Percentiles rank a stretch among this genome's conserved stretches.
These are phyloP conservation scores for Tulasnella sp. DNA, from an alignment of 768 basidiomycete genomes.

Conservation along the genomic window DNA sequence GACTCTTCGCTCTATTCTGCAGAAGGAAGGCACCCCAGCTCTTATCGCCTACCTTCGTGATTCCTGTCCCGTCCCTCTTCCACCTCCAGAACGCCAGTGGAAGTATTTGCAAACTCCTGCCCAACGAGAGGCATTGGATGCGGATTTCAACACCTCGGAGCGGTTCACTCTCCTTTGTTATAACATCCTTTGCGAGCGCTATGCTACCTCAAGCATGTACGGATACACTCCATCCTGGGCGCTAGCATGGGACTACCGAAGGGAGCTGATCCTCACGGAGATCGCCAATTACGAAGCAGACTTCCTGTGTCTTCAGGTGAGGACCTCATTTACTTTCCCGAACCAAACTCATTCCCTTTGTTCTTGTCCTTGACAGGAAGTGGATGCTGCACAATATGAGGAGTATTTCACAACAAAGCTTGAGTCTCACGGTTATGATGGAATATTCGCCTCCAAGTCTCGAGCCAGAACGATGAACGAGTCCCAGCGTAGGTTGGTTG, in stretches of 20 bases:
- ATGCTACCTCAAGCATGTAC: slow-evolving; percentile 78
- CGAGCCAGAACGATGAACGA: slow-evolving; percentile 88
- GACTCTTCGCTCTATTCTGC: slow-evolving; percentile 61
- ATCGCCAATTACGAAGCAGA: slow-evolving; percentile 70
- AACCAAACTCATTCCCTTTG: background rate
- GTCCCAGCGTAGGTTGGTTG: slow-evolving; percentile 72
- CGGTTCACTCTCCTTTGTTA: slow-evolving; percentile 72
- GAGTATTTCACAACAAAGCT: slow-evolving; percentile 75
- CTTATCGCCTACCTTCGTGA: slow-evolving; percentile 88
- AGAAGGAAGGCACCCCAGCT: slow-evolving; percentile 88
- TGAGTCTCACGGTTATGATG: slow-evolving; percentile 67
- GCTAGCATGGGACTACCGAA: slow-evolving; percentile 87
- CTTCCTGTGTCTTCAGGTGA: slow-evolving; percentile 72
- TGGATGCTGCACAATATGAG: slow-evolving; percentile 84
- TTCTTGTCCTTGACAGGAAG: slow-evolving; percentile 38
- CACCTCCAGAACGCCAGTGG: slow-evolving; percentile 75
- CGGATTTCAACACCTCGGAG: slow-evolving; percentile 47
- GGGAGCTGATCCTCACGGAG: slow-evolving; percentile 76
- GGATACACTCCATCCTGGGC: slow-evolving; percentile 98
- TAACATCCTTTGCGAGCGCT: slow-evolving; percentile 89
- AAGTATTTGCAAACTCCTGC: slow-evolving; percentile 44
- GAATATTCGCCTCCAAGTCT: slow-evolving; percentile 83
- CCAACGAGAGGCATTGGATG: slow-evolving; percentile 44
- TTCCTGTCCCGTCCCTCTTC: slow-evolving; percentile 65
- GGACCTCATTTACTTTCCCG: background rate